Evolutionary conservation across 345 rosid genomes (phyloP).

Genomic region (Sisymbrium irio): DNA sequence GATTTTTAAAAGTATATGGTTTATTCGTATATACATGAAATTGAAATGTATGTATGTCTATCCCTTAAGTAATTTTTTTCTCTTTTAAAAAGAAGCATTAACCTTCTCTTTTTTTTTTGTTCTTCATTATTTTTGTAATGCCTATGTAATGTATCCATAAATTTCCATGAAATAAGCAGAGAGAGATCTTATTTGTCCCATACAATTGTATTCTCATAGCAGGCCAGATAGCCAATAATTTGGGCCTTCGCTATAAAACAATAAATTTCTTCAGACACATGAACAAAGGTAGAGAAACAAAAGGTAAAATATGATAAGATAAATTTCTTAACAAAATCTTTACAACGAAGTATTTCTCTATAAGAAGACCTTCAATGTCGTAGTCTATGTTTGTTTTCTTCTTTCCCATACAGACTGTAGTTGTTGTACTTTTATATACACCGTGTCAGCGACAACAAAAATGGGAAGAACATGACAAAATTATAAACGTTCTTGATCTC

Average conservation of each 20-base stretch:
- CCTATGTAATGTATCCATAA: constrained; percentile 26
- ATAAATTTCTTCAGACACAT: background rate
- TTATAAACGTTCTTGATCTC: background rate
- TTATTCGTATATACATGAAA: constrained; percentile 28
- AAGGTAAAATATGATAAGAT: background rate
- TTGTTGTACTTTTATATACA: constrained; percentile 17
- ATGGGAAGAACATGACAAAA: background rate
- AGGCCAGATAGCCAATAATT: background rate
- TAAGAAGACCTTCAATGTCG: background rate
- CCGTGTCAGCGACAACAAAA: background rate
- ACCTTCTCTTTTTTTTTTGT: background rate
- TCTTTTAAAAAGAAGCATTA: constrained; percentile 12
- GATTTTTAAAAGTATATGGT: constrained; percentile 16
- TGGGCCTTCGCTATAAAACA: background rate
- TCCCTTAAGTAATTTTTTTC: constrained; percentile 16
- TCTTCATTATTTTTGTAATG: constrained; percentile 27
- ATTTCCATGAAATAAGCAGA: constrained; percentile 30
- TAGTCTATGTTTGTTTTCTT: background rate
- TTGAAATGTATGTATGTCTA: constrained; percentile 31
- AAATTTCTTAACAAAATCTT: background rate
- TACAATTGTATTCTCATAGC: background rate
- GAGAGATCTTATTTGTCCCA: constrained; percentile 26
- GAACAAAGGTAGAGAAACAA: background rate
- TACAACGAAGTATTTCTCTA: constrained; percentile 6
- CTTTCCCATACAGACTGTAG: background rate